phyloP scores from a whole-genome alignment of 225 moss, liverwort and hornwort species.

The Marchantia polymorpha region DNA sequence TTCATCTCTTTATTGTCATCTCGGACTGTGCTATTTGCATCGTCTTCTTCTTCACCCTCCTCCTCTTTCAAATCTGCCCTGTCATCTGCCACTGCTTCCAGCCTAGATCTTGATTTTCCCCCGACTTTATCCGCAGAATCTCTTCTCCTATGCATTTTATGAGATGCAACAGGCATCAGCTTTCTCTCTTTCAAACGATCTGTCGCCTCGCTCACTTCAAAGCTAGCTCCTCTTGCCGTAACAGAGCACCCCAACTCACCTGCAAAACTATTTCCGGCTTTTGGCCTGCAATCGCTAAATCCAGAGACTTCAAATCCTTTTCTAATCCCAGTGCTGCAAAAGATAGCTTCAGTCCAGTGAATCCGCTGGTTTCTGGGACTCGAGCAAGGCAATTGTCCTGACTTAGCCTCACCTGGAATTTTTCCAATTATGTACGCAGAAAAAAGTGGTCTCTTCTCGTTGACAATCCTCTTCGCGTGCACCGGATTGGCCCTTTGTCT shows the following conservation, averaged over 20 bases:
- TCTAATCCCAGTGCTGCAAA: neutral
- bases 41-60: slow-evolving; percentile 15
- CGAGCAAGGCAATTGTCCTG: neutral
- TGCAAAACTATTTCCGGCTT: neutral
- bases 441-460: neutral
- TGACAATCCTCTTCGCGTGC: neutral
- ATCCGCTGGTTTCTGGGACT: neutral
- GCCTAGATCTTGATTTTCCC: neutral
- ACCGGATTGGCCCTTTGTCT: neutral
- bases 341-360: neutral
- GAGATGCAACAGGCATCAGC: neutral
- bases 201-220: too few species aligned
- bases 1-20: neutral
- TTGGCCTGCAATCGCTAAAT: neutral
- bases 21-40: slow-evolving; percentile 1
- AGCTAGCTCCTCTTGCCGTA: neutral
- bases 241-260: neutral
- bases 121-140: neutral
- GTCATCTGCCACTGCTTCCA: slow-evolving; percentile 36
- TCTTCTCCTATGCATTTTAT: neutral
- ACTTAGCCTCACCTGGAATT: neutral
- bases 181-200: neutral
- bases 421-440: neutral
- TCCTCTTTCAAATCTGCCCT: slow-evolving; percentile 28
- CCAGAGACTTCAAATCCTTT: neutral